Conservation (phyloP, 1,284 basidiomycete species). For the Marasmius tenuissimus region DNA sequence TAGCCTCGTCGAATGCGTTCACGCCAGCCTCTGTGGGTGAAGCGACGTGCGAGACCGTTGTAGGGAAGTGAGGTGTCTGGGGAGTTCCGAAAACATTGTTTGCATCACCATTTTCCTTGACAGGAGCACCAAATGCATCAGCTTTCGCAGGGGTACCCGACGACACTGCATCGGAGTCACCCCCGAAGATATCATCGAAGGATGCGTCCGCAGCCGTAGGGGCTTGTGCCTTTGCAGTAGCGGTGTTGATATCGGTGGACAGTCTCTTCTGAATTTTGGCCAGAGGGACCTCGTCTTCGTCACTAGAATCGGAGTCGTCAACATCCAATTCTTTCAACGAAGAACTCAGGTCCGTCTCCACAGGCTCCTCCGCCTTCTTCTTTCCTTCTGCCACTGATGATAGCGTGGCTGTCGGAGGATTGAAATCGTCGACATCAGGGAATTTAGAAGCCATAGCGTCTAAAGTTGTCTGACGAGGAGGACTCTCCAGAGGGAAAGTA, state of each 20-base stretch:
- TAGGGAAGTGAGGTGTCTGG: neutral
- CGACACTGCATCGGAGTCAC: slow-evolving; percentile 21
- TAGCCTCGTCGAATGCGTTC: slow-evolving; percentile 73
- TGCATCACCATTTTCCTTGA: slow-evolving; percentile 16
- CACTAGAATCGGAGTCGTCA: slow-evolving; percentile 59
- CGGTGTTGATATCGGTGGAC: slow-evolving; percentile 14
- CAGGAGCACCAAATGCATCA: slow-evolving; percentile 31
- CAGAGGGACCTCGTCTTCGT: slow-evolving; percentile 52
- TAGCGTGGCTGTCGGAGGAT: slow-evolving; percentile 7
- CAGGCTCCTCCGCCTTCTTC: slow-evolving; percentile 17
- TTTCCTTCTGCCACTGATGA: slow-evolving; percentile 1
- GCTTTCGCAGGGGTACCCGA: slow-evolving; percentile 14
- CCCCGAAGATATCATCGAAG: slow-evolving; percentile 69
- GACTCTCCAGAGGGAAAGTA: slow-evolving; percentile 13
- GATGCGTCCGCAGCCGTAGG: slow-evolving; percentile 26
- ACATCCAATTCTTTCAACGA: slow-evolving; percentile 65
- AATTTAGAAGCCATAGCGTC: slow-evolving; percentile 37
- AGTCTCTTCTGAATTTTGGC: slow-evolving; percentile 31
- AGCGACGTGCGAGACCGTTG: slow-evolving; percentile 10
- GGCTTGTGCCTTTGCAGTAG: slow-evolving; percentile 18
- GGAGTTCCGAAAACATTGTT: slow-evolving; percentile 28
- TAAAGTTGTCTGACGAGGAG: slow-evolving; percentile 25
- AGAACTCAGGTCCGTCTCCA: slow-evolving; percentile 49
- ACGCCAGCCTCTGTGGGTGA: slow-evolving; percentile 41
- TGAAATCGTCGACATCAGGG: slow-evolving; percentile 44